Evolutionary conservation across 768 basidiomycete species (phyloP).

Genomic region (Tephrocybe sp.): DNA sequence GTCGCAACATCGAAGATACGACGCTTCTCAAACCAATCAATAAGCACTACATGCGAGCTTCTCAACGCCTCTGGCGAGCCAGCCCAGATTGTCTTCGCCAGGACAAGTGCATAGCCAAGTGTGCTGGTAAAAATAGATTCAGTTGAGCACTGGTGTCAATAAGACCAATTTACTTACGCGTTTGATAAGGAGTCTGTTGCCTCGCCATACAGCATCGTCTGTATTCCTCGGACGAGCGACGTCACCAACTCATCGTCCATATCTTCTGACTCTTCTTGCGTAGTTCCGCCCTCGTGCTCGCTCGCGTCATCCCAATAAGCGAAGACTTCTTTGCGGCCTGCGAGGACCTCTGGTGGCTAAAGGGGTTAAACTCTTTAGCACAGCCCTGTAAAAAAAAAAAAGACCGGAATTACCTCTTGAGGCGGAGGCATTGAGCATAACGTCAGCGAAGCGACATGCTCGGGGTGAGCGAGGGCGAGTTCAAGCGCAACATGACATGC

Average conservation of each 20-base stretch:
- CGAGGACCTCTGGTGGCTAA: constrained; percentile 10
- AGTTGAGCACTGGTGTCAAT: not conserved
- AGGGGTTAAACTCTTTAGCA: not conserved
- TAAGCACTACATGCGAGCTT: not conserved
- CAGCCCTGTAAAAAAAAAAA: not conserved
- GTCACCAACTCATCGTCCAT: constrained; percentile 13
- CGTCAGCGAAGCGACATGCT: constrained; percentile 3
- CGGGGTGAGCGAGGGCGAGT: constrained; percentile 6
- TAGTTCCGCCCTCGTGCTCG: not conserved
- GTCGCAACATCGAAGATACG: constrained; percentile 9
- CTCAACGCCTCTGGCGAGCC: constrained; percentile 5
- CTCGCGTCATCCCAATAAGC: constrained; percentile 9
- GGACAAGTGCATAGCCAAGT: not conserved
- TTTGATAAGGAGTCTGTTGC: not conserved
- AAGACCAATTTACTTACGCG: constrained; percentile 1
- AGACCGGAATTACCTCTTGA: constrained; percentile 7
- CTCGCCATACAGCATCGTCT: constrained; percentile 4
- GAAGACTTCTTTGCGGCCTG: constrained; percentile 7
- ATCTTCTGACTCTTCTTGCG: not conserved
- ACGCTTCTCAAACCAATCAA: constrained; percentile 6
- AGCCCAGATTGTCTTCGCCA: constrained; percentile 5
- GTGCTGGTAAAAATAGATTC: not conserved
- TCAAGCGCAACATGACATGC: constrained; percentile 9
- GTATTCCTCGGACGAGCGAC: constrained; percentile 1
- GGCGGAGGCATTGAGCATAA: constrained; percentile 5